Percentiles rank a stretch among this genome's conserved stretches.
These are phyloP conservation scores for Rhexocercosporidium sp. DNA, from an alignment of 2,329 filamentous ascomycete species.

Conservation along the genomic window DNA sequence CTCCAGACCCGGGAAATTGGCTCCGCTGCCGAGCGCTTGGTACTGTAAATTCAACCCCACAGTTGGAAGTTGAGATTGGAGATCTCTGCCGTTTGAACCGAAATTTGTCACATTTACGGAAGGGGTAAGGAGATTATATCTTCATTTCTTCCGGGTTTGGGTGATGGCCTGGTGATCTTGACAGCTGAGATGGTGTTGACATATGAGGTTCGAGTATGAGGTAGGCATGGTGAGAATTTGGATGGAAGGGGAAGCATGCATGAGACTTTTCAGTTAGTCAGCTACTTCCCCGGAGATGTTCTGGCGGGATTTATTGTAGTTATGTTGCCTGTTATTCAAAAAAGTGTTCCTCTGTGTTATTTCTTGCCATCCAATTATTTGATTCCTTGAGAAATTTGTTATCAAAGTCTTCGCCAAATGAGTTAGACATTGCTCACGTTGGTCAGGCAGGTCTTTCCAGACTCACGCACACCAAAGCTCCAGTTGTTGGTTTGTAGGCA, in stretches of 20 bases:
- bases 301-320: too few species aligned
- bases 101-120: neutral
- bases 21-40: slow-evolving; percentile 6
- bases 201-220: neutral
- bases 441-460: too few species aligned
- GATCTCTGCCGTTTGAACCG: neutral
- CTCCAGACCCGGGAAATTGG: neutral
- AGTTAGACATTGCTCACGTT: too few species aligned
- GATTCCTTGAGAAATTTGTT: too few species aligned
- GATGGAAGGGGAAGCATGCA: neutral
- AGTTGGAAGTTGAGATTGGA: neutral
- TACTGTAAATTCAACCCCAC: neutral
- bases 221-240: neutral
- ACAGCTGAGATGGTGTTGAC: neutral
- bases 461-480: too few species aligned
- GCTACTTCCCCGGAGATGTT: neutral
- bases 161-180: neutral
- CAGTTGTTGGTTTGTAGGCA: too few species aligned
- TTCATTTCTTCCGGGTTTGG: neutral
- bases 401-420: too few species aligned
- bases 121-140: neutral
- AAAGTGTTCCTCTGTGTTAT: too few species aligned
- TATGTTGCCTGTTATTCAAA: too few species aligned
- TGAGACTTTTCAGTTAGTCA: neutral
- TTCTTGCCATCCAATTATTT: too few species aligned